These are phyloP conservation scores for Cystoderma amianthinum DNA, from an alignment of 768 basidiomycete species.

Conservation along the genomic window DNA sequence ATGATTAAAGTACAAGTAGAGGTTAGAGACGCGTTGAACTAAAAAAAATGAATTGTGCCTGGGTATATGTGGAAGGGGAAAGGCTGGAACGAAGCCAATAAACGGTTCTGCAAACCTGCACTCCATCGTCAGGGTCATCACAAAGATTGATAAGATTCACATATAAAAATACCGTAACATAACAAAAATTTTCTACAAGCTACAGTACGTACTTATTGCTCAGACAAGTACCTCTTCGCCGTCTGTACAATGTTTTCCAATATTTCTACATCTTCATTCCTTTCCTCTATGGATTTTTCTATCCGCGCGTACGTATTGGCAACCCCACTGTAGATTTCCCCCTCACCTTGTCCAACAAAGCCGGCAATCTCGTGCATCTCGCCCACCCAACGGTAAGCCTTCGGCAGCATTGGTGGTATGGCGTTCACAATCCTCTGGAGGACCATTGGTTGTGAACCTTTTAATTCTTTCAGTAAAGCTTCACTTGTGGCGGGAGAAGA, in stretches of 20 bases:
- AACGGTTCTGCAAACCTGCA: neutral
- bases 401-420: slow-evolving; percentile 48
- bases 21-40: neutral
- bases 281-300: slow-evolving; percentile 27
- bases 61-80: too few species aligned
- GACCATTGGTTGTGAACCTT: slow-evolving; percentile 35
- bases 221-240: slow-evolving; percentile 25
- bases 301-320: slow-evolving; percentile 38
- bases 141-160: neutral
- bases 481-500: slow-evolving; percentile 57
- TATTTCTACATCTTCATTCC: slow-evolving; percentile 27
- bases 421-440: slow-evolving; percentile 29
- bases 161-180: too few species aligned
- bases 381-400: slow-evolving; percentile 55
- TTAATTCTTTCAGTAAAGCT: slow-evolving; percentile 44
- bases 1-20: too few species aligned
- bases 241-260: slow-evolving; percentile 37
- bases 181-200: too few species aligned
- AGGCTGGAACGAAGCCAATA: too few species aligned
- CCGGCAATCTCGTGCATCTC: slow-evolving; percentile 60
- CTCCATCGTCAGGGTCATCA: neutral
- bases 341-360: slow-evolving; percentile 41
- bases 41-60: too few species aligned
- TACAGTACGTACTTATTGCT: too few species aligned
- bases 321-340: slow-evolving; percentile 40